Base-by-base conservation (phyloP, 306 rosid species). In the Herpetospermum pedunculosum region DNA sequence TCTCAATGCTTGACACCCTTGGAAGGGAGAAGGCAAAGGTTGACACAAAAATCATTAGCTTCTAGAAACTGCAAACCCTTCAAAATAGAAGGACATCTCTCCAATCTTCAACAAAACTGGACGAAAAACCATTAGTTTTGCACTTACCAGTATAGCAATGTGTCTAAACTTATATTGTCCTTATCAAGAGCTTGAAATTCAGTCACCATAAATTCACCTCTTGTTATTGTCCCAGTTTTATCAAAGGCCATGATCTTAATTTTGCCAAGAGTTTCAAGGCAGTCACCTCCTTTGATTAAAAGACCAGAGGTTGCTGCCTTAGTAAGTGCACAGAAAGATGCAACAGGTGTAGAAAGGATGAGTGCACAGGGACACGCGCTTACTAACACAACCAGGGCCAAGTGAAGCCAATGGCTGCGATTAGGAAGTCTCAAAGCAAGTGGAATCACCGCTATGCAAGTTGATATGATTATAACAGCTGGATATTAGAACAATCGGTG, bases 341-440 rank as follows among this genome's bases (percentile, higher is more conserved):
- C 99, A 65, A 91, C 92, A 12, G 99, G 99, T 0, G 99, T 89
- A 19, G 99, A 95, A 63, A 95, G 97, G 54, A 95, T 70, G 64
- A 95, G 96, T 48, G 96, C 87, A 67, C 99, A 95, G 2, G 99
- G 99, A 16, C 97, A 95, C 2, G 96, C 99, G 72, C 97, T 95
- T 32, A 95, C 97, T 62, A 95, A 75, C 77, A 95, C 88, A 49
- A 95, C 97, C 75, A 95, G 73, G 6, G 99, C 96, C 52, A 89
- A 78, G 81, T 91, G 97, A 87, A 89, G 74, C 99, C 99, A 95
- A 32, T 81, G 81, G 46, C 57, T 85, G 59, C 48, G 82, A 15
- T 88, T 81, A 49, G 77, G 85, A 26, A 76, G 77, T 75, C 75
- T 84, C 23, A 95, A 60, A 7, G 65, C 85, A 2, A 76, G 15